Evolutionary conservation across 306 rosid species (phyloP).

Genomic region (Dryas alaskensis): DNA sequence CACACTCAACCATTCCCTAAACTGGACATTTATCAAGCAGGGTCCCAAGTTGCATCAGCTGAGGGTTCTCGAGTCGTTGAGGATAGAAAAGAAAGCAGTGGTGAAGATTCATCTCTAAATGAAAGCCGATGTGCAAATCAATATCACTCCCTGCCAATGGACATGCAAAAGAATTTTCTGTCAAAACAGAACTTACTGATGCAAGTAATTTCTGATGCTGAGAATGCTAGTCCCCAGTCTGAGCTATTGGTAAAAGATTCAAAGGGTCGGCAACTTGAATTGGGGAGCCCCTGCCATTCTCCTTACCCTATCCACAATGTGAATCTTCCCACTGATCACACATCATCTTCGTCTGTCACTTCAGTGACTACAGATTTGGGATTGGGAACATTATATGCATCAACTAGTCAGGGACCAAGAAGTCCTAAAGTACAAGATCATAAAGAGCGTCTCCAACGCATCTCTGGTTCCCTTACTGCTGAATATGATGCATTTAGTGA

Average conservation of each 20-base stretch:
- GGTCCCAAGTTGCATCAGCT: slow-evolving; percentile 37
- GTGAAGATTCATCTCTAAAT: slow-evolving; percentile 36
- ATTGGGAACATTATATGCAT: slow-evolving; percentile 66
- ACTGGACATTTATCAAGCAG: slow-evolving; percentile 39
- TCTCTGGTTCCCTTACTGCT: slow-evolving; percentile 55
- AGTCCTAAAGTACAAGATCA: slow-evolving; percentile 39
- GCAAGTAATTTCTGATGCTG: slow-evolving; percentile 36
- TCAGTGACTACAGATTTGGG: slow-evolving; percentile 93
- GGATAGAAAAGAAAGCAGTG: slow-evolving; percentile 41
- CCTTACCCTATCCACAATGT: slow-evolving; percentile 26
- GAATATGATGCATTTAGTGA: slow-evolving; percentile 44
- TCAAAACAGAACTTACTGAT: slow-evolving; percentile 37
- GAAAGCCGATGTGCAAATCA: slow-evolving; percentile 38
- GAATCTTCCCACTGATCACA: slow-evolving; percentile 35
- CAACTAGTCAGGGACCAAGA: slow-evolving; percentile 45
- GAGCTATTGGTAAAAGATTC: slow-evolving; percentile 32
- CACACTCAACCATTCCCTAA: slow-evolving; percentile 43
- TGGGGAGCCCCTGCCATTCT: slow-evolving; percentile 28
- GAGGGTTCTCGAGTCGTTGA: slow-evolving; percentile 44
- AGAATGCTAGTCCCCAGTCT: slow-evolving; percentile 22
- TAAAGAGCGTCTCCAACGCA: slow-evolving; percentile 33
- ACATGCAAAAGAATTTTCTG: slow-evolving; percentile 32
- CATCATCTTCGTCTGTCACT: slow-evolving; percentile 39
- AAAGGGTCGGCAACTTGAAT: slow-evolving; percentile 29
- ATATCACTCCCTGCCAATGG: slow-evolving; percentile 30